These are phyloP conservation scores for Cryptococcus sp. DNA, from an alignment of 1,284 basidiomycete genomes.

Conservation along the genomic window DNA sequence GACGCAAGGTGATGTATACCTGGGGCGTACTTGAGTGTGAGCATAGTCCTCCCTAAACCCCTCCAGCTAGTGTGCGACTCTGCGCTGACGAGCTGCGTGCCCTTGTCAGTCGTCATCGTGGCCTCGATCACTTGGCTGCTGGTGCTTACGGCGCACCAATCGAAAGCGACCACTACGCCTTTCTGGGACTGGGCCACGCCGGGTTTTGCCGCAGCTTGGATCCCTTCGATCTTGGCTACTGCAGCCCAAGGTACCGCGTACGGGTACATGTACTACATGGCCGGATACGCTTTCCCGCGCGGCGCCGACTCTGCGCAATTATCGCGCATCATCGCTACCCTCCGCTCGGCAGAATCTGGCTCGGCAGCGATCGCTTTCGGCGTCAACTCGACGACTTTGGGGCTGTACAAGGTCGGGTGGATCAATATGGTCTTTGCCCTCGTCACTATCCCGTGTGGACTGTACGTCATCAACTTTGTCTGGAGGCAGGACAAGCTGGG, in stretches of 20 bases:
- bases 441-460: slow-evolving; percentile 18
- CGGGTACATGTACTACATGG: slow-evolving; percentile 28
- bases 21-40: slow-evolving; percentile 16
- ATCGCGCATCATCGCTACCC: slow-evolving; percentile 26
- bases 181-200: slow-evolving; percentile 37
- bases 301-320: slow-evolving; percentile 18
- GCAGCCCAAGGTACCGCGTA: slow-evolving; percentile 16
- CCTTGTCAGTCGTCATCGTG: slow-evolving; percentile 11
- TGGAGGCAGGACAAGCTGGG: slow-evolving; percentile 24
- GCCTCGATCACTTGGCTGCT: slow-evolving; percentile 40
- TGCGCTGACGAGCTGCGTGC: background rate
- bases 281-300: slow-evolving; percentile 22
- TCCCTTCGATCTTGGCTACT: slow-evolving; percentile 32
- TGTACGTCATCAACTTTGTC: slow-evolving; percentile 18
- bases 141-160: slow-evolving; percentile 27
- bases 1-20: slow-evolving; percentile 16
- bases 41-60: no score
- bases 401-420: slow-evolving; percentile 15
- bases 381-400: slow-evolving; percentile 15
- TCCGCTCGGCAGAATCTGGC: slow-evolving; percentile 27
- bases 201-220: slow-evolving; percentile 40
- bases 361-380: slow-evolving; percentile 28
- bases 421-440: slow-evolving; percentile 25
- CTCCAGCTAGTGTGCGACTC: no score
- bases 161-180: slow-evolving; percentile 1